Evolutionary conservation across 2,329 filamentous ascomycete species (phyloP), one percentile per base, ranked within the genome.

Genomic region (Trichophyton simii): DNA sequence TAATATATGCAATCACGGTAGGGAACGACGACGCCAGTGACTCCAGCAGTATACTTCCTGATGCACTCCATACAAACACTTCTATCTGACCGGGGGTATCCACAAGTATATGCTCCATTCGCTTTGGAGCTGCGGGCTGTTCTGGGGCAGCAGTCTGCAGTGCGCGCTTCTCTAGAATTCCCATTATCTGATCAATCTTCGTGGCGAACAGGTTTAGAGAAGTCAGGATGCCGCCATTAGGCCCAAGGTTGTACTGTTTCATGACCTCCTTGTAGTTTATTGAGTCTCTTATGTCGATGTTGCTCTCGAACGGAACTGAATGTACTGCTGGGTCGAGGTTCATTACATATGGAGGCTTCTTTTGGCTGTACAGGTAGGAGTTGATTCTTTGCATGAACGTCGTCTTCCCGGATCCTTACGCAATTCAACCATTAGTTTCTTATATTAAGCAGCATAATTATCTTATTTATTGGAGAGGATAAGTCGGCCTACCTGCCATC

Each of bases 191-290:
- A 70, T 99, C 95, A 64, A 99, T 90, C 75, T 99, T 99, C 62
- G 95, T 99, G 48, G 91, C 90, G 73, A 99, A 99, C 28, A 99
- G 83, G 73, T 99, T 99, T 57, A 99, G 79, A 9, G 89, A 94
- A 1, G 95, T 99, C 67, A 99, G 78, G 70, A 99, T 99, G 55
- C 91, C 95, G 59, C 94, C 94, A 77, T 99, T 99, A 7, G 94
- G 94, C 0, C 94, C 94, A 0, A 99, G 83, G 71, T 96, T 96
- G 76, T 96, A 97, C 77, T 97, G 91, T 77, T 92, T 95, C 95
- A 99, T 99, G 66, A 99, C 94, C 76, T 99, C 92, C 74, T 96
- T 94, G 80, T 99, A 99, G 82, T 99, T 96, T 73, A 99, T 92
- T 28, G 89, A 94, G 76, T 99, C 94, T 70, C 95, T 90, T 68